A percentile compares a stretch with the other conserved stretches of the same genome.
phyloP scores from a whole-genome alignment of 2,329 filamentous ascomycete genomes.

The Colletotrichum magnum region DNA sequence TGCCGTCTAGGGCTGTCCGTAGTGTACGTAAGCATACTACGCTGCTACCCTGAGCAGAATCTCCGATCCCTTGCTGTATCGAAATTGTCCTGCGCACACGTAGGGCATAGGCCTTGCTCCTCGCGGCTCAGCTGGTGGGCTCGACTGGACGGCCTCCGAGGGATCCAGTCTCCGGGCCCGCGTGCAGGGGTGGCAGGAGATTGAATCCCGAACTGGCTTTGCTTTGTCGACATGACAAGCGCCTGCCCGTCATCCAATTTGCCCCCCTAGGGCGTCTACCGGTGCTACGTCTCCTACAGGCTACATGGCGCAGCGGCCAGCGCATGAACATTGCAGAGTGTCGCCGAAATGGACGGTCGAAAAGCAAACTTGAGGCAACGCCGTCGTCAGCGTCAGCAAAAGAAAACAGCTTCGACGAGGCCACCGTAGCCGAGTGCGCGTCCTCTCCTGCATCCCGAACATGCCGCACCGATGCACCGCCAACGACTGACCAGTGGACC shows the following conservation, averaged over 20 bases:
- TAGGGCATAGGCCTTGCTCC: too few species aligned
- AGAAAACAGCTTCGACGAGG: neutral
- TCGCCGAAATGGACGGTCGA: neutral
- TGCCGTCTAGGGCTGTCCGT: slow-evolving; percentile 10
- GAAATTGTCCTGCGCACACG: too few species aligned
- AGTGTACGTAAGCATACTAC: neutral
- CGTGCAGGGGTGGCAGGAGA: too few species aligned
- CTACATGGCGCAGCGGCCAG: slow-evolving; percentile 1
- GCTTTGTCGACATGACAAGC: too few species aligned
- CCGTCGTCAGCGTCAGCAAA: neutral
- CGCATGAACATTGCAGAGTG: too few species aligned
- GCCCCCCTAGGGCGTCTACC: neutral
- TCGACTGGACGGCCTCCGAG: too few species aligned
- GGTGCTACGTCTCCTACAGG: neutral
- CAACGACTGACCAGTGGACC: neutral
- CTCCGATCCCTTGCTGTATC: too few species aligned
- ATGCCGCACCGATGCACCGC: slow-evolving; percentile 7
- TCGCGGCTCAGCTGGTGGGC: too few species aligned
- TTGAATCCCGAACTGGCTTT: too few species aligned
- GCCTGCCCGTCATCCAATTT: too few species aligned
- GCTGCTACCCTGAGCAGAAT: too few species aligned
- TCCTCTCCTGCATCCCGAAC: slow-evolving; percentile 29
- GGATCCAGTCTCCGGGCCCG: too few species aligned
- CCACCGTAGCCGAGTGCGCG: neutral
- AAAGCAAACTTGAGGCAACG: neutral